Evolutionary conservation across 1,284 basidiomycete genomes (phyloP), one percentile per base, ranked within the genome.

Genomic region (Pseudozyma sp.): DNA sequence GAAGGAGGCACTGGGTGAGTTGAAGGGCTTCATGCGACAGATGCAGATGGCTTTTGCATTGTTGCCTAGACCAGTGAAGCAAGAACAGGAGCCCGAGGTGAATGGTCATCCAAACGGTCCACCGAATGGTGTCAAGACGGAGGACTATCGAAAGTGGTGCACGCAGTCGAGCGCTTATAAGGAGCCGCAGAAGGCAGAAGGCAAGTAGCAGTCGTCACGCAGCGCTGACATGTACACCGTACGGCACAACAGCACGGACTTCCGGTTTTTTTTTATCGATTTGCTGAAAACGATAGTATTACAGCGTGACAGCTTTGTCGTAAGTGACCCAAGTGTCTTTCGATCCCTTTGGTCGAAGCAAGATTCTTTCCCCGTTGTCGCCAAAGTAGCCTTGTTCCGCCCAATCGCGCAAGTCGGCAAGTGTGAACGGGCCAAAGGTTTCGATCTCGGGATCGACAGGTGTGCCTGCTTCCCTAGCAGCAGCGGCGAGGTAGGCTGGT

Each of bases 311-410:
- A 14, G 57, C 49, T 10, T 68, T 39, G 35, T 59, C 49, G 18
- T 70, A 75, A 5, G 53, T 31, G 35, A 42, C 12, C 72, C 72
- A 75, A 9, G 66, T 19, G 16, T 65, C 69, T 14, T 59, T 71
- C 12, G 73, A 59, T 5, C 48, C 66, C 8, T 19, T 59, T 12
- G 13, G 35, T 36, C 79, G 53, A 18, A 85, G 52, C 16, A 79
- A 39, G 42, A 85, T 83, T 4, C 82, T 51, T 42, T 82, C 78
- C 11, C 73, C 63, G 2, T 52, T 56, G 6, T 70, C 58, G 16
- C 83, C 83, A 64, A 85, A 85, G 67, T 80, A 85, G 0, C 83
- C 83, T 31, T 72, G 64, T 5, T 69, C 50, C 0, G 75, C 70
- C 83, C 83, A 85, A 21, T 51, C 66, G 0, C 36, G 49, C n/a